These are phyloP conservation scores for Pleoardoris graminearum DNA, from an alignment of 2,329 filamentous ascomycete genomes.

Conservation along the genomic window DNA sequence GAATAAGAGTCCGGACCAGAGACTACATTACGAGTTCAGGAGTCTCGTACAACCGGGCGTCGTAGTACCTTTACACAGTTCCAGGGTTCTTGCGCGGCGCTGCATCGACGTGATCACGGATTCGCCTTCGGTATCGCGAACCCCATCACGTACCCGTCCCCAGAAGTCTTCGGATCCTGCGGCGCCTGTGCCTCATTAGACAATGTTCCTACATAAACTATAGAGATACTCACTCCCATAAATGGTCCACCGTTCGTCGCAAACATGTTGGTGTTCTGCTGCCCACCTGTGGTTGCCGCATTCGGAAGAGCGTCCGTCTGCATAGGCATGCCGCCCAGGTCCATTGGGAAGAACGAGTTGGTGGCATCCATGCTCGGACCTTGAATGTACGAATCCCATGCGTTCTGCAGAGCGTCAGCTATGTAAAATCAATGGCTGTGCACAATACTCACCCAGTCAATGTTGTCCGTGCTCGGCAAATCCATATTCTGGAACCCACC, in stretches of 20 bases:
- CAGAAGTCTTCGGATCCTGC: slow-evolving; percentile 28
- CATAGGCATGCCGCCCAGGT: slow-evolving; percentile 39
- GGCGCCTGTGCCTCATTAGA: slow-evolving; percentile 23
- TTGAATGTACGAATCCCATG: slow-evolving; percentile 71
- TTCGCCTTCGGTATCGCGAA: slow-evolving; percentile 33
- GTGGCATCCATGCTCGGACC: slow-evolving; percentile 53
- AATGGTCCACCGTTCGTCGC: slow-evolving; percentile 39
- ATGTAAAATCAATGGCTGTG: not conserved
- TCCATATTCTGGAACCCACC: slow-evolving; percentile 58
- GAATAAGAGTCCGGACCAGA: too few relatives aligned
- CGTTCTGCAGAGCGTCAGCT: slow-evolving; percentile 48
- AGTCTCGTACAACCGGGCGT: too few relatives aligned
- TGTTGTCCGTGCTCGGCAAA: slow-evolving; percentile 54
- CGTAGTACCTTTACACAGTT: too few relatives aligned
- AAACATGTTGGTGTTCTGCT: slow-evolving; percentile 34
- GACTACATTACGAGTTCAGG: too few relatives aligned
- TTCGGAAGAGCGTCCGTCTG: slow-evolving; percentile 34
- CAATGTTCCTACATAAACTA: slow-evolving; percentile 5
- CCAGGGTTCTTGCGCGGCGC: too few relatives aligned
- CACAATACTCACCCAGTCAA: slow-evolving; percentile 63
- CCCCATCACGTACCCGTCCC: slow-evolving; percentile 33
- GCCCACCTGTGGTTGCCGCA: slow-evolving; percentile 19
- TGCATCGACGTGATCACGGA: not conserved
- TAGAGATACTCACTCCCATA: slow-evolving; percentile 42
- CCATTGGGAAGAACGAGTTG: slow-evolving; percentile 52